Conservation (phyloP, 2,329 filamentous ascomycete species). For the Fonsecaea monophora region DNA sequence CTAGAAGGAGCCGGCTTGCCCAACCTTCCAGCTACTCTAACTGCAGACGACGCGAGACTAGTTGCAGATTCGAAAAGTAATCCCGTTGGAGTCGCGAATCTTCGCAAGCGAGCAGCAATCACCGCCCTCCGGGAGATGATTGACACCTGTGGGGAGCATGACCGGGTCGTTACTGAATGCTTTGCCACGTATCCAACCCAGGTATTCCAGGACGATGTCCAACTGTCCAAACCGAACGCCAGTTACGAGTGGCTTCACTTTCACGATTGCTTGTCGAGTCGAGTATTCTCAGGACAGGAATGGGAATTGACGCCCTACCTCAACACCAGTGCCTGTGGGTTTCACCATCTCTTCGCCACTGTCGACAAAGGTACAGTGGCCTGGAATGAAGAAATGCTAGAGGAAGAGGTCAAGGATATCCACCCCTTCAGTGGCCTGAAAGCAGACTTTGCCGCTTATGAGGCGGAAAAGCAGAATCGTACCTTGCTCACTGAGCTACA, state of each 20-base stretch:
- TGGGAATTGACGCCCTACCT: conserved; percentile 93
- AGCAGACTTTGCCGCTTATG: conserved; percentile 80
- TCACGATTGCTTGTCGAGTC: conserved; percentile 80
- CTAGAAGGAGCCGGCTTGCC: conserved; percentile 69
- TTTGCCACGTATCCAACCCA: conserved; percentile 86
- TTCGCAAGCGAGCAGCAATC: conserved; percentile 65
- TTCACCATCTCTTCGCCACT: conserved; percentile 88
- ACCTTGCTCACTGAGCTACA: conserved; percentile 77
- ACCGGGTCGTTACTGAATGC: conserved; percentile 71
- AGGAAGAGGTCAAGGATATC: conserved; percentile 55
- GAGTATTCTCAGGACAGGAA: conserved; percentile 82
- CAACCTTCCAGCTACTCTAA: conserved; percentile 52
- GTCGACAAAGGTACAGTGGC: conserved; percentile 58
- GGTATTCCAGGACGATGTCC: conserved; percentile 90
- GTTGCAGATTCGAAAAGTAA: conserved; percentile 46
- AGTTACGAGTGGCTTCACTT: conserved; percentile 97
- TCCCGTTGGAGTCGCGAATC: conserved; percentile 64
- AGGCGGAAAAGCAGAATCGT: conserved; percentile 79
- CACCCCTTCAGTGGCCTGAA: conserved; percentile 81
- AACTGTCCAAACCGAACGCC: conserved; percentile 82
- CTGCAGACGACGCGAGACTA: conserved; percentile 46
- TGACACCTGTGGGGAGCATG: conserved; percentile 67
- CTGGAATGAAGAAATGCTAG: conserved; percentile 54
- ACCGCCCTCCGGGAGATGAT: conserved; percentile 66
- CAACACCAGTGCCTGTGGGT: conserved; percentile 83